phyloP scores from a whole-genome alignment of 495 filamentous ascomycete genomes.

The Xylaria palmicola region DNA sequence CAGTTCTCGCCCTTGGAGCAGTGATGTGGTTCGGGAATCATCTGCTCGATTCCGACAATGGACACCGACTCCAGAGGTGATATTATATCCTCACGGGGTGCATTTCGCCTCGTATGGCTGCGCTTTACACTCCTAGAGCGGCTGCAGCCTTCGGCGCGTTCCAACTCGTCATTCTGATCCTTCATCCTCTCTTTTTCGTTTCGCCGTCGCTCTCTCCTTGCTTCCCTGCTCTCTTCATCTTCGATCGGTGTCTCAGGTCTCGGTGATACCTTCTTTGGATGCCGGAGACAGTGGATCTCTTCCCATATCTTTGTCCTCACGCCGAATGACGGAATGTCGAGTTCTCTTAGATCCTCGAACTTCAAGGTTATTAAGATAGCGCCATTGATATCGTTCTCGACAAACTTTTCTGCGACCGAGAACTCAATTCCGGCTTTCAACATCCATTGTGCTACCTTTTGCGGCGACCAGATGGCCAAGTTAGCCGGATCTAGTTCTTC shows the following conservation, averaged over 20 bases:
- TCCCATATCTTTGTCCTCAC: conserved; percentile 84
- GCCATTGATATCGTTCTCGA: conserved; percentile 87
- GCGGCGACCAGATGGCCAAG: conserved; percentile 64
- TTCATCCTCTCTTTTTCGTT: conserved; percentile 31
- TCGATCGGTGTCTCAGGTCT: conserved; percentile 56
- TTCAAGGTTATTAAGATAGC: conserved; percentile 80
- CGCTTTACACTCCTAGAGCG: conserved; percentile 40
- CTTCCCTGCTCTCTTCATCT: conserved; percentile 47
- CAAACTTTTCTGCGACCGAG: conserved; percentile 74
- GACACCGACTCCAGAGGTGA: conserved; percentile 79
- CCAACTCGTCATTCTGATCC: conserved; percentile 26
- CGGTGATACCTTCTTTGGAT: conserved; percentile 53
- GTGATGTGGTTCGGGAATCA: conserved; percentile 77
- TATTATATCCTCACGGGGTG: conserved; percentile 60
- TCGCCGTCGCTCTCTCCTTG: conserved; percentile 39
- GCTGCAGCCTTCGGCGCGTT: conserved; percentile 42
- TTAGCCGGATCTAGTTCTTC: conserved; percentile 57
- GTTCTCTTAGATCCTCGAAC: conserved; percentile 89
- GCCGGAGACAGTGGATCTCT: conserved; percentile 70
- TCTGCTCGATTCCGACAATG: conserved; percentile 87
- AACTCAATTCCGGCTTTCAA: conserved; percentile 67
- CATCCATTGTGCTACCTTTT: conserved; percentile 83
- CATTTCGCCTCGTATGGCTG: conserved; percentile 41
- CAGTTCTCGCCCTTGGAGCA: conserved; percentile 93
- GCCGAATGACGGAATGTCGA: conserved; percentile 90